Percentiles rank a stretch among this genome's conserved stretches.
Conservation (phyloP, 257 asterid species). For the Thymus quinquecostatus region DNA sequence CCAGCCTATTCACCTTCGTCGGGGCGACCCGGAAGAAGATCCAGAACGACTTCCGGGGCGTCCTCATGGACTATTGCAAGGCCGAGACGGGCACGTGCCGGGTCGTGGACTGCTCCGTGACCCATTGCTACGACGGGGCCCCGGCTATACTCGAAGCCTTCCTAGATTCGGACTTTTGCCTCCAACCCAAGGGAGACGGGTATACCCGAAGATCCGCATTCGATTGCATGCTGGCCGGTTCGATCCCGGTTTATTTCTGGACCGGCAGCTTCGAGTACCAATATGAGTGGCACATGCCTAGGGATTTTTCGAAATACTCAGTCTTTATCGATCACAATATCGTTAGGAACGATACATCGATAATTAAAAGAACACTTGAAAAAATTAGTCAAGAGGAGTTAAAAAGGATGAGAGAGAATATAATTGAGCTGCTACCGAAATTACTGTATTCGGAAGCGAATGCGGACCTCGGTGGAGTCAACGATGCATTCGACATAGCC, state of each 20-base stretch:
- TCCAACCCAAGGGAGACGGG: conserved; percentile 73
- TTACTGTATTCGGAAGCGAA: conserved; percentile 46
- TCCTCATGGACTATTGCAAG: conserved; percentile 50
- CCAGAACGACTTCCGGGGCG: conserved; percentile 53
- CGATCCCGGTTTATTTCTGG: conserved; percentile 67
- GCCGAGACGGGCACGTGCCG: conserved; percentile 36
- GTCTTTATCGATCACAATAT: conserved; percentile 47
- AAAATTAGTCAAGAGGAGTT: conserved; percentile 37
- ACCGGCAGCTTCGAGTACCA: conserved; percentile 52
- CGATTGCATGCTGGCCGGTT: conserved; percentile 68
- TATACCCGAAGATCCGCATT: conserved; percentile 56
- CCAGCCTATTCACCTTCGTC: conserved; percentile 48
- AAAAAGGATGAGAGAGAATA: conserved; percentile 42
- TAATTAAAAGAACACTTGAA: conserved; percentile 30
- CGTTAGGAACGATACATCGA: conserved; percentile 46
- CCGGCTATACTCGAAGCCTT: conserved; percentile 58
- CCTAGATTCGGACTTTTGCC: conserved; percentile 57
- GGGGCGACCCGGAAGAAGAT: conserved; percentile 64
- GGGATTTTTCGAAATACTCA: conserved; percentile 35
- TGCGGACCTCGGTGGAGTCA: conserved; percentile 26
- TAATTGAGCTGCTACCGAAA: conserved; percentile 40
- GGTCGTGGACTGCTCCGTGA: conserved; percentile 50
- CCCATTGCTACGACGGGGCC: conserved; percentile 56
- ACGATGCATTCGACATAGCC: conserved; percentile 51
- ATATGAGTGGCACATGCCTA: conserved; percentile 64